Base-by-base conservation (phyloP, 129 eudicot species). In the Artemisia tridentata region DNA sequence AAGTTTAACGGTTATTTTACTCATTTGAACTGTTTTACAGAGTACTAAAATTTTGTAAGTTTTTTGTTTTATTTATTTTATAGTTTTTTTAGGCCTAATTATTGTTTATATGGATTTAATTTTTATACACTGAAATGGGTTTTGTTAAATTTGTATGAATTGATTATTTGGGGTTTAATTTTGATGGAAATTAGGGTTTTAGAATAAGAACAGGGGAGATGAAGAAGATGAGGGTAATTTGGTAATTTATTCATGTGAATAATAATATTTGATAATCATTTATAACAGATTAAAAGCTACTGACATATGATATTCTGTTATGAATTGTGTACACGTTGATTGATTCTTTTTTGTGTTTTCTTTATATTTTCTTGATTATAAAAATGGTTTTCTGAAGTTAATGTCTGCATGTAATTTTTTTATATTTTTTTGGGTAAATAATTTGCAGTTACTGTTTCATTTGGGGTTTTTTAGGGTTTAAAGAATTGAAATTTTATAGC, bases 141-240 rank as follows among this genome's bases (percentile, higher is more conserved):
- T 47, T 21, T 43, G 45, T 31, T n/a, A 41, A 46, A 45, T 61
- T 3, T 48, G 48, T 2, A 10, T 49, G 29, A 48, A 54, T n/a
- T 38, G 11, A 41, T 0, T 34, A 6, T 34, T 34, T 34, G 1
- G 77, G 7, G n/a, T 70, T 52, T 54, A 48, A 27, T 53, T 48
- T 58, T 71, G 15, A 15, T 1, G 27, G 58, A 55, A 17, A 20
- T 54, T 72, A 65, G 76, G 83, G 65, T 69, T 76, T 79, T 9
- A 25, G 76, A 74, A 59, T 38, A 38, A 38, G 10, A 38, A 7
- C 11, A 5, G 11, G 45, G 45, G 60, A 27, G 60, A 65, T 54
- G 72, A 11, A 38, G 83, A 71, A 78, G 81, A 67, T 19, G 79
- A 80, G 91, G 97, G 87, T 81, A 85, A 27, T 21, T 21, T 79